These are phyloP conservation scores for Solanum hybrid DNA, from an alignment of 305 asterid species.

Conservation along the genomic window DNA sequence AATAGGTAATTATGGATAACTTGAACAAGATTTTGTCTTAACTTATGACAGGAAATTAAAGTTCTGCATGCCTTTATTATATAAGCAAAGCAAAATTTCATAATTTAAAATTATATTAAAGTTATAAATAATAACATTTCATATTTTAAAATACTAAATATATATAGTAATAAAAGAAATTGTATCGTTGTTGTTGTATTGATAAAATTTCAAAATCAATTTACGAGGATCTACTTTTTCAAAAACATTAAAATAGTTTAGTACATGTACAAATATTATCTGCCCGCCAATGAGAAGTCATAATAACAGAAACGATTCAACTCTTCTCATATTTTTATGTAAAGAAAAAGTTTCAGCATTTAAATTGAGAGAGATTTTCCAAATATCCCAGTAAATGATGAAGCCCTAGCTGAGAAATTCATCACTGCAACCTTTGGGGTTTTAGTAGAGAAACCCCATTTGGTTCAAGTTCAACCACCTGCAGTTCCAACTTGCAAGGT, in stretches of 20 bases:
- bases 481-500: not conserved
- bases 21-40: not conserved
- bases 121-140: not conserved
- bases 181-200: not conserved
- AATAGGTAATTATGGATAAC: not conserved
- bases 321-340: not conserved
- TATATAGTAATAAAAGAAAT: not conserved
- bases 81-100: not conserved
- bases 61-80: not conserved
- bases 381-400: not conserved
- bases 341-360: not conserved
- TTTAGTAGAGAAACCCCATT: not conserved
- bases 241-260: too few species aligned
- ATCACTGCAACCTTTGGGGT: not conserved
- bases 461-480: not conserved
- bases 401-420: not conserved
- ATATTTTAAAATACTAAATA: too few species aligned
- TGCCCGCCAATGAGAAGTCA: not conserved
- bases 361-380: not conserved
- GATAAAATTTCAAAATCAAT: too few species aligned
- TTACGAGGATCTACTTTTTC: too few species aligned
- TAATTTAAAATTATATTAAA: not conserved
- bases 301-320: not conserved
- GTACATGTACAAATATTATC: not conserved
- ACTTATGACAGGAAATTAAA: not conserved